These are phyloP conservation scores for Leishmania aethiopica DNA, from an alignment of 208 protist genomes.

Conservation along the genomic window DNA sequence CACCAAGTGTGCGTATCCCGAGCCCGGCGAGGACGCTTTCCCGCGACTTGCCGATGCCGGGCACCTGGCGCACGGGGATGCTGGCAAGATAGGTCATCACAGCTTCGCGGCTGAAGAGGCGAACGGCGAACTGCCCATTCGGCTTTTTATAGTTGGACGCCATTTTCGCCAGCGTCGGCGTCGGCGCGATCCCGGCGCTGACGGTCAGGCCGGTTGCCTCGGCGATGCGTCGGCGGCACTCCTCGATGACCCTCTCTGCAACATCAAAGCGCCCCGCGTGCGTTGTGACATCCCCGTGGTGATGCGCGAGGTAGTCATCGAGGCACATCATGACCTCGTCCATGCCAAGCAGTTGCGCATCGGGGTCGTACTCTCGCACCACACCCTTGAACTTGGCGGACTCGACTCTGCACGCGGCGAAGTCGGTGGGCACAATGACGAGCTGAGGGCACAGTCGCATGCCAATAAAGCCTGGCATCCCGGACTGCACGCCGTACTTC, in stretches of 20 bases:
- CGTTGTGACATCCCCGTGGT: constrained; percentile 14
- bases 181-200: constrained; percentile 82
- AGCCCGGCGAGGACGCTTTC: constrained; percentile 54
- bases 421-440: constrained; percentile 76
- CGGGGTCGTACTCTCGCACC: constrained; percentile 75
- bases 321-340: constrained; percentile 84
- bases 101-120: constrained; percentile 48
- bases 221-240: constrained; percentile 51
- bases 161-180: constrained; percentile 86
- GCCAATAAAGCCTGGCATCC: constrained; percentile 96
- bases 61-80: constrained; percentile 52
- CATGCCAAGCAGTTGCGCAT: constrained; percentile 54
- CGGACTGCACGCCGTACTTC: constrained; percentile 92
- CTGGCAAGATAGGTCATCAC: constrained; percentile 56
- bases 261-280: constrained; percentile 37
- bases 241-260: constrained; percentile 45
- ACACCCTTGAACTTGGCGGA: constrained; percentile 57
- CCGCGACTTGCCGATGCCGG: constrained; percentile 65
- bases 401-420: constrained; percentile 58
- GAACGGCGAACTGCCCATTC: constrained; percentile 84
- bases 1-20: constrained; percentile 50
- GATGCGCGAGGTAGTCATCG: constrained; percentile 35
- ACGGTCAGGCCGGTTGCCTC: constrained; percentile 67
- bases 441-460: constrained; percentile 83
- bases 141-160: constrained; percentile 93